Conservation (phyloP, 169 alveolate genomes). For the Plasmodium fragile region DNA sequence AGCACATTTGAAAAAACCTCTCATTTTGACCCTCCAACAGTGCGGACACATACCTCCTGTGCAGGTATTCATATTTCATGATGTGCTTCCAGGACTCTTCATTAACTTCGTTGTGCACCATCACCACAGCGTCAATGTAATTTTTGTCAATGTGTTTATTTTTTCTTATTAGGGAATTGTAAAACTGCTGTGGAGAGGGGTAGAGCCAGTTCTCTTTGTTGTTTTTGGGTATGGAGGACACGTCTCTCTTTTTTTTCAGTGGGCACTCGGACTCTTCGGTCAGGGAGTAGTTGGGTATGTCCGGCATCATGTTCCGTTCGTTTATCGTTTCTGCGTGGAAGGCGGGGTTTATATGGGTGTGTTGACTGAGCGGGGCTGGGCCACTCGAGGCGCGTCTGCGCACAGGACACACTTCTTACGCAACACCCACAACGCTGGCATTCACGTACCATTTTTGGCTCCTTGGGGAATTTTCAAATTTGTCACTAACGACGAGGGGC, state of each 20-base stretch:
- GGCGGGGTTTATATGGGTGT: neutral
- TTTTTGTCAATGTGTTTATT: slow-evolving; percentile 79
- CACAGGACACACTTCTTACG: neutral
- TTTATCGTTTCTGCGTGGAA: slow-evolving; percentile 19
- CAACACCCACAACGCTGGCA: neutral
- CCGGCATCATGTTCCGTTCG: slow-evolving; percentile 74
- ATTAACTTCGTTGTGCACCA: slow-evolving; percentile 88
- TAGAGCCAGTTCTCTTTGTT: slow-evolving; percentile 83
- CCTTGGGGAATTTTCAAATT: neutral
- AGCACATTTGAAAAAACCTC: neutral
- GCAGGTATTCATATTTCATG: slow-evolving; percentile 86
- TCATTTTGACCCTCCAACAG: neutral
- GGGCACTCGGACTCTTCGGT: neutral
- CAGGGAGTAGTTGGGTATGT: slow-evolving; percentile 39
- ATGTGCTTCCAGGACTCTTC: slow-evolving; percentile 88
- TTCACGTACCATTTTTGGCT: slow-evolving; percentile 5
- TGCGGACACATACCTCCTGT: slow-evolving; percentile 66
- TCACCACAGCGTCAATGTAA: slow-evolving; percentile 86
- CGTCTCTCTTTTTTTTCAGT: slow-evolving; percentile 41
- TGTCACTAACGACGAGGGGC: slow-evolving; percentile 19
- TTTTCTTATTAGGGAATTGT: slow-evolving; percentile 86
- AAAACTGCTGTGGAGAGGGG: slow-evolving; percentile 91
- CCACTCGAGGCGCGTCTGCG: neutral
- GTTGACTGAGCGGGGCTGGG: neutral
- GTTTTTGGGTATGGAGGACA: slow-evolving; percentile 64